These are phyloP conservation scores for Begonia masoniana DNA, from an alignment of 306 rosid species.

Conservation along the genomic window DNA sequence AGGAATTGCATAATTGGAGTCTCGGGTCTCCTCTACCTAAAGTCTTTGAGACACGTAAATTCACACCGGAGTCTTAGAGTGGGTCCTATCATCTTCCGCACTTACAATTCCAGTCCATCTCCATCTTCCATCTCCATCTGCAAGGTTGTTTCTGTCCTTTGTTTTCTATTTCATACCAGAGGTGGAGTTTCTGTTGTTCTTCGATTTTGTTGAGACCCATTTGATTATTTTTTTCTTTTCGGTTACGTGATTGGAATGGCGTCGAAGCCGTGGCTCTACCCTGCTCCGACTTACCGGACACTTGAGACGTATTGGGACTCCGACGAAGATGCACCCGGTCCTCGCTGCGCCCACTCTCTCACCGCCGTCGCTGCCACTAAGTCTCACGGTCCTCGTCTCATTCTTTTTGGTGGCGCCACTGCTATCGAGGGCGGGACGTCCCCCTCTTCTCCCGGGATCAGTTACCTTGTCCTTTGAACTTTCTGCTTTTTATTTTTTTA, in stretches of 20 bases:
- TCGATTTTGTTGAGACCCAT: conserved; percentile 5
- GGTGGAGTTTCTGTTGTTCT: conserved; percentile 14
- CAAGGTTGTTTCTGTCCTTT: neutral
- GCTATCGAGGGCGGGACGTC: conserved; percentile 90
- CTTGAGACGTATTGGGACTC: conserved; percentile 69
- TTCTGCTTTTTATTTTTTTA: neutral
- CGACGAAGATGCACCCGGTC: conserved; percentile 89
- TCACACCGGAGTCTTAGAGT: conserved; percentile 17
- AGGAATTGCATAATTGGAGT: no score
- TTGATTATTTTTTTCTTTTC: conserved; percentile 1
- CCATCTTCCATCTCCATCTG: neutral
- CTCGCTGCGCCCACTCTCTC: conserved; percentile 83
- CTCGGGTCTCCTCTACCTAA: no score
- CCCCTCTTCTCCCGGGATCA: conserved; percentile 84
- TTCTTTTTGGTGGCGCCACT: conserved; percentile 92
- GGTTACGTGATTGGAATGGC: conserved; percentile 30
- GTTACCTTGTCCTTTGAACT: conserved; percentile 15
- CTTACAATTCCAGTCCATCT: neutral
- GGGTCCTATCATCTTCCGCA: conserved; percentile 23
- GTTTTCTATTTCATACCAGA: neutral
- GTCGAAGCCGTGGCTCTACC: conserved; percentile 82
- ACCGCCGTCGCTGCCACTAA: conserved; percentile 88
- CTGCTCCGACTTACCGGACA: conserved; percentile 71
- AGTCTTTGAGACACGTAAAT: no score
- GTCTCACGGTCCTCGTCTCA: conserved; percentile 70